phyloP scores from a whole-genome alignment of 768 basidiomycete genomes.

The Agrocybe chaxingu region DNA sequence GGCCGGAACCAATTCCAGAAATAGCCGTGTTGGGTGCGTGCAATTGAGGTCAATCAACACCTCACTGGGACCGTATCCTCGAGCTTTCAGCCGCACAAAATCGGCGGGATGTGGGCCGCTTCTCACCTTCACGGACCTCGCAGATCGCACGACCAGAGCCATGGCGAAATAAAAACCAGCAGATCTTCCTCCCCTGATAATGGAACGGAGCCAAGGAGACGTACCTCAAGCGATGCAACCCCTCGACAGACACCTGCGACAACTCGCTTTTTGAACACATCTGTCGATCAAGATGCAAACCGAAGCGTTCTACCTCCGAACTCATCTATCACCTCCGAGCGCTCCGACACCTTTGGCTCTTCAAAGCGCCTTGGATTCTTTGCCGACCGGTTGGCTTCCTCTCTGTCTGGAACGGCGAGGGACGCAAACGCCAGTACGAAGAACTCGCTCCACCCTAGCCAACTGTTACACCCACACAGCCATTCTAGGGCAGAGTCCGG shows the following conservation, averaged over 20 bases:
- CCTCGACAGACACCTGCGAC: conserved; percentile 44
- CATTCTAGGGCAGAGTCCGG: conserved; percentile 35
- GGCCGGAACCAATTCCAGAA: no score
- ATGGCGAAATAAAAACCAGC: conserved; percentile 24
- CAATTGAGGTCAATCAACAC: no score
- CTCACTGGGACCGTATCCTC: conserved; percentile 1
- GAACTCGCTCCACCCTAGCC: conserved; percentile 27
- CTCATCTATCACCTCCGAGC: conserved; percentile 16
- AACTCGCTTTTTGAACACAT: conserved; percentile 29
- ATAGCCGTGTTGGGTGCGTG: no score
- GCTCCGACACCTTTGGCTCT: conserved; percentile 27
- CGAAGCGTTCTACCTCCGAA: conserved; percentile 23
- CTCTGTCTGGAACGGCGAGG: conserved; percentile 28
- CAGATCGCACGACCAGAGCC: conserved; percentile 37
- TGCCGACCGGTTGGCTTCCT: conserved; percentile 40
- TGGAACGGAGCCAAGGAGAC: conserved; percentile 29
- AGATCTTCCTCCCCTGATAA: conserved; percentile 33
- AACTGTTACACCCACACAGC: conserved; percentile 34
- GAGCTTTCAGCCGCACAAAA: neutral
- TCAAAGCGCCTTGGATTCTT: conserved; percentile 41
- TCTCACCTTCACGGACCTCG: conserved; percentile 30
- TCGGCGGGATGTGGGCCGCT: conserved; percentile 24
- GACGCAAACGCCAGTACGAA: conserved; percentile 22
- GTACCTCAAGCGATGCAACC: conserved; percentile 48
- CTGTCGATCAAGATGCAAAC: conserved; percentile 29